phyloP scores from a whole-genome alignment of 2,329 filamentous ascomycete species.

The Sarocladium strictum region DNA sequence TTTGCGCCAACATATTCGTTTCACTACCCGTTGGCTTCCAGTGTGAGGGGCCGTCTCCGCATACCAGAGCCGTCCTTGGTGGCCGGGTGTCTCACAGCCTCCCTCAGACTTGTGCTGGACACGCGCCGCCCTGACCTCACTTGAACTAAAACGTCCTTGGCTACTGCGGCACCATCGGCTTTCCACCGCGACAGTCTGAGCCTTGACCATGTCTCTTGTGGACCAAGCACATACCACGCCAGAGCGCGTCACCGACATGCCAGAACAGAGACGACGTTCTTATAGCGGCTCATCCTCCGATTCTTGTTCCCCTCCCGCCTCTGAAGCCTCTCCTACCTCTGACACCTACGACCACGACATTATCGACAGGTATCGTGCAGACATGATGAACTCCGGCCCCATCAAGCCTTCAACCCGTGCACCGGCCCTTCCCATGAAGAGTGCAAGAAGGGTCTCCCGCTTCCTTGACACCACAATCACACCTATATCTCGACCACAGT shows the following conservation, averaged over 20 bases:
- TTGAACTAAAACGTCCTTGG: not conserved
- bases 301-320: not conserved
- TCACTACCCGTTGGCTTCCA: not conserved
- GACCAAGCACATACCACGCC: conserved; percentile 5
- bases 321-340: not conserved
- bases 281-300: conserved; percentile 7
- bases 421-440: conserved; percentile 40
- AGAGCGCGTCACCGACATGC: conserved; percentile 4
- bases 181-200: not conserved
- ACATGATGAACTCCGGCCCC: conserved; percentile 2
- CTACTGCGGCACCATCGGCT: not conserved
- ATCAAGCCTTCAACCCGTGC: conserved; percentile 1
- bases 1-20: not conserved
- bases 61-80: not conserved
- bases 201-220: conserved; percentile 3
- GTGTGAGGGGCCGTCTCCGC: not conserved
- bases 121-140: conserved; percentile 1
- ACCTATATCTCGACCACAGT: not conserved
- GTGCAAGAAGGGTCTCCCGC: conserved; percentile 35
- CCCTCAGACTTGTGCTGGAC: conserved; percentile 4
- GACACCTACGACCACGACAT: conserved; percentile 4
- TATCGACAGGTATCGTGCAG: not conserved
- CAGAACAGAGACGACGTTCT: conserved; percentile 6
- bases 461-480: conserved; percentile 28
- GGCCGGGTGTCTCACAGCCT: conserved; percentile 8